Evolutionary conservation across 768 basidiomycete genomes (phyloP), one percentile per base, ranked within the genome.

Genomic region (Cystofilobasidium bisporidii): DNA sequence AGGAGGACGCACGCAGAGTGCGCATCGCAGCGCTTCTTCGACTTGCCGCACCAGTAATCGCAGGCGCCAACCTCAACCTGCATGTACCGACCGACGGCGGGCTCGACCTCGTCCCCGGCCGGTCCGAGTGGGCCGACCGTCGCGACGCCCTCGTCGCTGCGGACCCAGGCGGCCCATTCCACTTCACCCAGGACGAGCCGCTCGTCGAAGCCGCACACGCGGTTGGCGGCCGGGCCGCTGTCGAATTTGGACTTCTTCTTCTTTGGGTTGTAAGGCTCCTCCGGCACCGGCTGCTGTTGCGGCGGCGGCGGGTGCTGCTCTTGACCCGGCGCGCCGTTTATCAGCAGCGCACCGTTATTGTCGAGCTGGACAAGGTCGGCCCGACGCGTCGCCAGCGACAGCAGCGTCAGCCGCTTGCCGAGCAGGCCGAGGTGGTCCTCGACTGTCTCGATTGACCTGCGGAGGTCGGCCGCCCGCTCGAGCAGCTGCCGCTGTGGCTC

Each of bases 131-230:
- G 53, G n/a, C 62, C 86, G 72, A 88, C 72, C 85, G 86, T 20
- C 82, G 82, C 2, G 77, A 79, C 12, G 84, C 73, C 72, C 43
- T 71, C 71, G 26, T 71, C 71, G 48, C 69, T 65, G 22, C 64
- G 65, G 24, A 74, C 86, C 75, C 85, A 86, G 59, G 86, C 86
- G 43, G 78, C 81, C 80, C 84, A 89, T 74, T 89, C 87, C 66
- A 85, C 84, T 57, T 90, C 55, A 20, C 43, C 60, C 10, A 67
- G 14, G 15, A 87, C 87, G 28, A 96, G 80, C 36, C 91, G 81
- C 72, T 86, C 85, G 75, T 96, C 91, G 85, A 91, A 92, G 6
- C 92, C 91, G 76, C 91, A 96, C 36, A 71, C 71, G 24, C 73
- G 74, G 9, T 74, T 75, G 72, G 84, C 43, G 87, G 81, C 53